Conservation (phyloP, 768 basidiomycete genomes). For the Punctularia strigosozonata region DNA sequence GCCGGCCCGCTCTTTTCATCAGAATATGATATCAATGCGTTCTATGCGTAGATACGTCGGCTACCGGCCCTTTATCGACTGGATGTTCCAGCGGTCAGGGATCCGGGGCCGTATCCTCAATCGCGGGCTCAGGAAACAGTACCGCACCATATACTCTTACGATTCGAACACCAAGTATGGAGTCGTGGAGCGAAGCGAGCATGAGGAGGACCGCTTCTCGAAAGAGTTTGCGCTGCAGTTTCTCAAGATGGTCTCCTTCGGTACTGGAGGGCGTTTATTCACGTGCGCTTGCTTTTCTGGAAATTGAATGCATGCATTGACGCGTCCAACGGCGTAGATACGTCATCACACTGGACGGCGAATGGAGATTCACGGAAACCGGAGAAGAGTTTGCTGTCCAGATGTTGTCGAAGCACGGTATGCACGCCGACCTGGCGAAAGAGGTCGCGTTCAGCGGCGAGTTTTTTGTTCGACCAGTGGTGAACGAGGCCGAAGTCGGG, state of each 20-base stretch:
- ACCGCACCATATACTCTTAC: constrained; percentile 26
- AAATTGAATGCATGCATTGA: too few species aligned
- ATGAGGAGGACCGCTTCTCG: constrained; percentile 5
- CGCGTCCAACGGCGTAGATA: too few species aligned
- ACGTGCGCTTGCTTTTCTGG: too few species aligned
- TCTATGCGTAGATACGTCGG: too few species aligned
- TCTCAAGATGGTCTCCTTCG: constrained; percentile 28
- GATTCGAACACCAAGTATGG: constrained; percentile 25
- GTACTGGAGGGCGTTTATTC: constrained; percentile 28
- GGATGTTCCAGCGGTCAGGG: constrained; percentile 27
- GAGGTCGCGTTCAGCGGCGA: constrained; percentile 34
- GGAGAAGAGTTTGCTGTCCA: constrained; percentile 31
- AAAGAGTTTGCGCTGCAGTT: constrained; percentile 23
- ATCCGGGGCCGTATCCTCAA: constrained; percentile 26
- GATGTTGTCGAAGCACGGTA: constrained; percentile 32
- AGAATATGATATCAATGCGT: too few species aligned
- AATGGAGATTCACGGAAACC: constrained; percentile 35
- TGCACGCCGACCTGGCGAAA: constrained; percentile 31
- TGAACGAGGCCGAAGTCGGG: not conserved
- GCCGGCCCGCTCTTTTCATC: too few species aligned
- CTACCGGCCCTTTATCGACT: constrained; percentile 27
- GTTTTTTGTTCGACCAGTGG: constrained; percentile 20
- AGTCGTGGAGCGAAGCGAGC: constrained; percentile 11
- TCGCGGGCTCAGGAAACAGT: constrained; percentile 27
- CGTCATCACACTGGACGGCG: constrained; percentile 30